Percentiles rank a stretch among this genome's conserved stretches.
These are phyloP conservation scores for Persicaria tinctoria DNA, from an alignment of 148 eudicot genomes.

Conservation along the genomic window DNA sequence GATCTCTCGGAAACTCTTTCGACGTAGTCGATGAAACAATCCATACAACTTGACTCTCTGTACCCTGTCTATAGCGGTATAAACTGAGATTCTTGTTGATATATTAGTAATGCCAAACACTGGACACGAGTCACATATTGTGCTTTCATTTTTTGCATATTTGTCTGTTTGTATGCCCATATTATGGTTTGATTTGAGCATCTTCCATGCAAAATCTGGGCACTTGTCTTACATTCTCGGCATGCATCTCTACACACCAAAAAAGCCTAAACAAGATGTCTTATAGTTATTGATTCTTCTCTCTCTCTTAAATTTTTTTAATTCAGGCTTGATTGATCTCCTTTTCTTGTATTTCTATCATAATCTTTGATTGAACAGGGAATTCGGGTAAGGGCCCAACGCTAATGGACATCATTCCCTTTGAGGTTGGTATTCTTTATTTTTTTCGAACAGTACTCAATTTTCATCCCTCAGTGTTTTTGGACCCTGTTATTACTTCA, in stretches of 20 bases:
- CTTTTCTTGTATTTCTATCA: not conserved
- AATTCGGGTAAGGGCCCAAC: not conserved
- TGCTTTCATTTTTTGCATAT: not conserved
- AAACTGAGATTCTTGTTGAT: no score
- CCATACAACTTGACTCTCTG: no score
- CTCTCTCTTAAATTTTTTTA: not conserved
- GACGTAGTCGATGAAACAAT: no score
- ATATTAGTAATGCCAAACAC: not conserved
- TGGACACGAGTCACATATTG: not conserved
- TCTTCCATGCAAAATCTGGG: not conserved
- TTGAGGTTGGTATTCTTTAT: not conserved
- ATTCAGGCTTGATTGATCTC: not conserved
- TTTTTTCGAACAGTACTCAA: not conserved
- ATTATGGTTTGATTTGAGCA: not conserved
- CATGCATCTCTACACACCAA: not conserved
- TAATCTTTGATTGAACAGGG: not conserved
- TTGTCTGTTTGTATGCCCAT: not conserved
- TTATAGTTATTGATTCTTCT: not conserved
- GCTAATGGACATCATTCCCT: not conserved
- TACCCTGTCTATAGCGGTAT: no score
- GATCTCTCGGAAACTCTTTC: no score
- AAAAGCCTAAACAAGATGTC: slow-evolving; percentile 4
- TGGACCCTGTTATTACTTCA: not conserved
- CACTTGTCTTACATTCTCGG: not conserved
- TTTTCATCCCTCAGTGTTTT: not conserved